phyloP scores from a whole-genome alignment of 2,329 filamentous ascomycete genomes.

The Pyrenochaeta sp. region DNA sequence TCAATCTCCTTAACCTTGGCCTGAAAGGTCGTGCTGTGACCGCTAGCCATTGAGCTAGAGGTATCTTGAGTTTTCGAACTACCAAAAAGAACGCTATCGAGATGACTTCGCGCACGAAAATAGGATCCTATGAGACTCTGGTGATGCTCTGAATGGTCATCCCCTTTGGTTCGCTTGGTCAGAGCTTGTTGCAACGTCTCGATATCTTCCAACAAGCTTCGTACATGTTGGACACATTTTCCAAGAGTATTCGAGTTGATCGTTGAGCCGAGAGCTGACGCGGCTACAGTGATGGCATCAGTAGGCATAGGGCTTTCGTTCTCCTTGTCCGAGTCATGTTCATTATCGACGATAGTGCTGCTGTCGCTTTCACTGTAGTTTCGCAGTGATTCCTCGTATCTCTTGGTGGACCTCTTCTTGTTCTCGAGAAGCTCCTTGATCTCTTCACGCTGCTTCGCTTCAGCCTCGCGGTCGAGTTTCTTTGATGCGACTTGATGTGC shows the following conservation, averaged over 20 bases:
- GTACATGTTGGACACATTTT: slow-evolving; percentile 37
- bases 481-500: slow-evolving; percentile 37
- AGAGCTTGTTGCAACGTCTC: slow-evolving; percentile 39
- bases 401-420: slow-evolving; percentile 33
- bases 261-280: slow-evolving; percentile 26
- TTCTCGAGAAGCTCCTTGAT: slow-evolving; percentile 33
- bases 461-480: slow-evolving; percentile 34
- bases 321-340: slow-evolving; percentile 6
- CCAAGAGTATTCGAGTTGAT: slow-evolving; percentile 29
- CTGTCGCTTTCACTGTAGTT: slow-evolving; percentile 30
- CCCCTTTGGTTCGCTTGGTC: slow-evolving; percentile 50
- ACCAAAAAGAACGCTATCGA: slow-evolving; percentile 25
- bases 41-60: neutral
- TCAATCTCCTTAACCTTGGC: neutral
- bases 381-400: slow-evolving; percentile 36
- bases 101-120: slow-evolving; percentile 23
- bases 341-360: slow-evolving; percentile 23
- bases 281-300: slow-evolving; percentile 7
- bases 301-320: neutral
- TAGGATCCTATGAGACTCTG: slow-evolving; percentile 39
- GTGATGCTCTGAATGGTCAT: slow-evolving; percentile 40
- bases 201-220: slow-evolving; percentile 30
- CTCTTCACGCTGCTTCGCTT: slow-evolving; percentile 35
- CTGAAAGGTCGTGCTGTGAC: neutral
- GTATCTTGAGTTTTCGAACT: neutral